phyloP scores from a whole-genome alignment of 2,329 filamentous ascomycete genomes.

The Dothistroma septosporum region DNA sequence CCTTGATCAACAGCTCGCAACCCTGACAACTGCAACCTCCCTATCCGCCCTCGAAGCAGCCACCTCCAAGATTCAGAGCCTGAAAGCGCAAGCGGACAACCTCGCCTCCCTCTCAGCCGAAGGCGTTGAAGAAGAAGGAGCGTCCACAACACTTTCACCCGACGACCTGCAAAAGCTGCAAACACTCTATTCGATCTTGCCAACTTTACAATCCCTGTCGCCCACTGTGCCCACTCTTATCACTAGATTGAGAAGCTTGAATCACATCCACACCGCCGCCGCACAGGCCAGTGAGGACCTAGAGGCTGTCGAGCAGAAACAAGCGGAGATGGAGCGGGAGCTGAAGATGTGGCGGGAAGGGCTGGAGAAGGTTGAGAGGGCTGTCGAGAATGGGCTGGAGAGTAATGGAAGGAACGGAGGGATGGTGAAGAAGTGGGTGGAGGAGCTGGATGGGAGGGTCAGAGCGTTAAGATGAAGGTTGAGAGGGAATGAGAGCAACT shows the following conservation, averaged over 20 bases:
- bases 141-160: conserved; percentile 27
- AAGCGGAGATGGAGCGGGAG: conserved; percentile 77
- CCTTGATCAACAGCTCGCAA: conserved; percentile 74
- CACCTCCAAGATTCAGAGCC: conserved; percentile 25
- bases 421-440: conserved; percentile 84
- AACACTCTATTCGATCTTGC: conserved; percentile 80
- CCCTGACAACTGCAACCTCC: conserved; percentile 64
- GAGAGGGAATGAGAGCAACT: neutral
- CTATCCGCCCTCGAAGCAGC: conserved; percentile 65
- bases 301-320: conserved; percentile 70
- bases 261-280: conserved; percentile 80
- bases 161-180: conserved; percentile 86
- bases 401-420: conserved; percentile 75
- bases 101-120: conserved; percentile 22
- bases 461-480: conserved; percentile 35
- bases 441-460: conserved; percentile 75
- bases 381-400: conserved; percentile 65
- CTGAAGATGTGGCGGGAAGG: conserved; percentile 83
- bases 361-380: conserved; percentile 70
- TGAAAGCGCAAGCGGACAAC: conserved; percentile 64
- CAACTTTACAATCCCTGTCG: conserved; percentile 80
- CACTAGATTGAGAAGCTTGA: conserved; percentile 77
- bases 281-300: conserved; percentile 75
- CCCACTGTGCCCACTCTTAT: conserved; percentile 81
- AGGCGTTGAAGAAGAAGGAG: conserved; percentile 34